A percentile compares a stretch with the other conserved stretches of the same genome.
These are phyloP conservation scores for Xerocomellus intermedius DNA, from an alignment of 768 basidiomycete genomes.

Conservation along the genomic window DNA sequence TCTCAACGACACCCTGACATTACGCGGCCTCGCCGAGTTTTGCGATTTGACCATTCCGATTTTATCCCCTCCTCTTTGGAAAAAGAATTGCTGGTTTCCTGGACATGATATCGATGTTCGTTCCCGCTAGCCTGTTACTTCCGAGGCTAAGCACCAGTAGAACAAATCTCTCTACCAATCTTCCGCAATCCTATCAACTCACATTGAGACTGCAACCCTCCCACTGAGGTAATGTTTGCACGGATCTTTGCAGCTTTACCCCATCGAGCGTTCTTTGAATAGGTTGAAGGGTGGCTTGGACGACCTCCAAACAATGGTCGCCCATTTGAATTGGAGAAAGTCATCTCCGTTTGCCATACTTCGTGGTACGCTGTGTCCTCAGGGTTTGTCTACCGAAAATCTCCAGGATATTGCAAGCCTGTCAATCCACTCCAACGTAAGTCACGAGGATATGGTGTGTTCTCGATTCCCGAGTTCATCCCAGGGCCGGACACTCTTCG, in stretches of 20 bases:
- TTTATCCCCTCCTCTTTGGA: constrained; percentile 45
- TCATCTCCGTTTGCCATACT: constrained; percentile 55
- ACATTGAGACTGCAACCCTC: constrained; percentile 58
- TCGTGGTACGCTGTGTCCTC: constrained; percentile 51
- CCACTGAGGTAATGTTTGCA: constrained; percentile 50
- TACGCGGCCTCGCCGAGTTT: constrained; percentile 49
- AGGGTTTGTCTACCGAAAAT: constrained; percentile 20
- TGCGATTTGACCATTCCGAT: constrained; percentile 53
- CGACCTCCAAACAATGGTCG: constrained; percentile 44
- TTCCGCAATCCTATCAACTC: constrained; percentile 58
- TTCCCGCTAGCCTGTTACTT: constrained; percentile 8
- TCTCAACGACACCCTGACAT: constrained; percentile 62
- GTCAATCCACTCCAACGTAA: constrained; percentile 34
- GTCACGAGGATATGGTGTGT: not conserved
- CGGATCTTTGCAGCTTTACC: not conserved
- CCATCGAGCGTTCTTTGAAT: not conserved
- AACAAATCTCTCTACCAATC: constrained; percentile 42
- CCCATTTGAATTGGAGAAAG: constrained; percentile 53
- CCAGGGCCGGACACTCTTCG: constrained; percentile 31
- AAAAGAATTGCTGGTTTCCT: constrained; percentile 28
- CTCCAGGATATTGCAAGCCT: constrained; percentile 39
- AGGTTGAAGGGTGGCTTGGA: constrained; percentile 37
- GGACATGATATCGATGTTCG: constrained; percentile 16
- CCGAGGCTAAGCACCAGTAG: constrained; percentile 23
- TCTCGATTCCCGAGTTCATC: not conserved